Evolutionary conservation across 345 rosid species (phyloP), one percentile per base, ranked within the genome.

Genomic region (Cardamine resedifolia): DNA sequence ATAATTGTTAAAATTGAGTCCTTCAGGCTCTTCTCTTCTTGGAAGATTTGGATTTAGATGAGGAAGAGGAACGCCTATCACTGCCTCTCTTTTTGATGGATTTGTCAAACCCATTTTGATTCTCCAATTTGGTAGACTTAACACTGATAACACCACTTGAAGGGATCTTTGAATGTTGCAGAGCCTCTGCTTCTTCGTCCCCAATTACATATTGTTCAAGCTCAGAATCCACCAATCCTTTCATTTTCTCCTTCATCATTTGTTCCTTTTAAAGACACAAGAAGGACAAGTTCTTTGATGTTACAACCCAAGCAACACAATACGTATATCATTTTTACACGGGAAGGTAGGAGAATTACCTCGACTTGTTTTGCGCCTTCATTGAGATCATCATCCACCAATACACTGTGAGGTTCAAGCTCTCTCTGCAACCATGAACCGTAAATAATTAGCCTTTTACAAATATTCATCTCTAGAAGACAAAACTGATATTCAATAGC

Each of bases 351-450:
- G 39, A 77, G 19, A 53, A 45, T 19, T 48, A 95, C 99, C 96
- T 88, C 86, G 47, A 85, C 94, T 87, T 88, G 83, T 83, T 77
- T 85, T 30, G 98, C 98, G 12, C 81, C 98, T 58, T 90, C 96
- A 24, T 77, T 83, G 18, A 91, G 92, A 80, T 95, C 97, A 52
- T 90, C 97, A 4, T 88, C 96, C 20, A 95, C 81, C 0, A 91
- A 82, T 59, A 90, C 80, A 56, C 70, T 81, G 71, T 85, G 99
- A 23, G 98, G 96, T 74, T 79, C 85, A 72, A 88, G 72, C 50
- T 55, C 77, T 38, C 80, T 73, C 99, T 95, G 91, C 58, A 79
- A 31, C 34, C 45, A 58, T 76, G 31, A 58, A 50, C 11, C 27
- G 3, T 24, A 47, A n/a, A n/a, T n/a, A 11, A 31, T 50, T 67